These are phyloP conservation scores for Curvularia hawaiiensis DNA, from an alignment of 2,329 filamentous ascomycete genomes.

Conservation along the genomic window DNA sequence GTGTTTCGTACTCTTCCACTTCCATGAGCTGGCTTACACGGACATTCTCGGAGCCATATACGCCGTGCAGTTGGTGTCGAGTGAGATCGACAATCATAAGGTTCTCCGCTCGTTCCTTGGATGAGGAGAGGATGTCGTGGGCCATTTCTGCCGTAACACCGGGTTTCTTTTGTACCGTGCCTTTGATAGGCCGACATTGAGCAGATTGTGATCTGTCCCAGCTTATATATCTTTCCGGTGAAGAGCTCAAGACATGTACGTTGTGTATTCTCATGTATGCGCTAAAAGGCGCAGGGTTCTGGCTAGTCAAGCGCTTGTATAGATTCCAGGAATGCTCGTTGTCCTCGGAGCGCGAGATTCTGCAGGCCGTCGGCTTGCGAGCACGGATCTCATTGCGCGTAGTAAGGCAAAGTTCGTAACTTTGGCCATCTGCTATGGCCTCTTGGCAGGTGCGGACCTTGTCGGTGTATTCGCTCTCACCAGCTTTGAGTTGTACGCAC, in stretches of 20 bases:
- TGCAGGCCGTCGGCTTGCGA: slow-evolving; percentile 28
- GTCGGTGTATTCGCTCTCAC: slow-evolving; percentile 59
- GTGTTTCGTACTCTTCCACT: slow-evolving; percentile 88
- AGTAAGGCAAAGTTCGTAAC: slow-evolving; percentile 86
- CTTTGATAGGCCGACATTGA: slow-evolving; percentile 93
- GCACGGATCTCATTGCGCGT: slow-evolving; percentile 69
- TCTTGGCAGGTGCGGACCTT: slow-evolving; percentile 73
- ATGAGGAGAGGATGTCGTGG: slow-evolving; percentile 71
- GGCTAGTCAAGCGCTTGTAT: slow-evolving; percentile 70
- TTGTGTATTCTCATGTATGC: slow-evolving; percentile 73
- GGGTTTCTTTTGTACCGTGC: slow-evolving; percentile 81
- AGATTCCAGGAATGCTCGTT: slow-evolving; percentile 64
- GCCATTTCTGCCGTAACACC: slow-evolving; percentile 74
- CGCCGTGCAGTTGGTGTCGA: slow-evolving; percentile 88
- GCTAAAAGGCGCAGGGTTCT: slow-evolving; percentile 84
- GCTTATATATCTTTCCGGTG: slow-evolving; percentile 86
- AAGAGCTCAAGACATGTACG: slow-evolving; percentile 76
- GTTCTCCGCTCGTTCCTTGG: slow-evolving; percentile 94
- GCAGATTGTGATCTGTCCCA: slow-evolving; percentile 66
- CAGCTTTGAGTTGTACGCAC: slow-evolving; percentile 21
- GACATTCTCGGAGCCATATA: slow-evolving; percentile 77
- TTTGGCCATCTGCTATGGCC: slow-evolving; percentile 75
- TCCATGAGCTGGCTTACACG: slow-evolving; percentile 77
- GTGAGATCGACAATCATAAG: slow-evolving; percentile 98
- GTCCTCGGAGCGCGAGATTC: slow-evolving; percentile 38